Conservation (phyloP, 2,329 filamentous ascomycete species). For the Fusarium avenaceum region DNA sequence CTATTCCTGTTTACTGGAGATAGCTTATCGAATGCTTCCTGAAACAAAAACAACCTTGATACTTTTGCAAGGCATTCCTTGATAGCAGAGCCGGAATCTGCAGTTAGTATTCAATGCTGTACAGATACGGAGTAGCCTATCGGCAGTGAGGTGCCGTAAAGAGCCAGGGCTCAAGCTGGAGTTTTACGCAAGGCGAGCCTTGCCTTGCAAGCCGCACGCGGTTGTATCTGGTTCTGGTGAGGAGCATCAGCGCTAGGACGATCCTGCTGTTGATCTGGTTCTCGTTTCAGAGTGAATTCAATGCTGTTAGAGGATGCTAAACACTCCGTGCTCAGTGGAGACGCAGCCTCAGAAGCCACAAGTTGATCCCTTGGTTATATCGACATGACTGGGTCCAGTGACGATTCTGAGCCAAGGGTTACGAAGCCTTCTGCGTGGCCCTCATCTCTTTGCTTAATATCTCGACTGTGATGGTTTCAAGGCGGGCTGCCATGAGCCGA, state of each 20-base stretch:
- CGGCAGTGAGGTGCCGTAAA: slow-evolving; percentile 5
- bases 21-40: slow-evolving; percentile 25
- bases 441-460: slow-evolving; percentile 32
- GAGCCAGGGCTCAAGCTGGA: slow-evolving; percentile 14
- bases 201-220: slow-evolving; percentile 36
- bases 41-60: slow-evolving; percentile 21
- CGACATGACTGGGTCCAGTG: slow-evolving; percentile 31
- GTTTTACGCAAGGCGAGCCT: slow-evolving; percentile 25
- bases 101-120: background rate
- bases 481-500: slow-evolving; percentile 38
- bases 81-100: background rate
- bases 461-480: slow-evolving; percentile 32
- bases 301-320: slow-evolving; percentile 27
- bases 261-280: slow-evolving; percentile 43
- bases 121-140: background rate
- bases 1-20: slow-evolving; percentile 7
- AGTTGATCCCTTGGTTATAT: slow-evolving; percentile 38
- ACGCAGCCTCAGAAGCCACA: slow-evolving; percentile 32
- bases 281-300: slow-evolving; percentile 45
- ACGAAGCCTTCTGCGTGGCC: slow-evolving; percentile 43
- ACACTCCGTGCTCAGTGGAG: slow-evolving; percentile 31
- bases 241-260: slow-evolving; percentile 35
- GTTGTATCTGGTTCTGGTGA: slow-evolving; percentile 10
- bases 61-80: slow-evolving; percentile 17
- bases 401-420: slow-evolving; percentile 41